Percentiles rank a stretch among this genome's conserved stretches.
phyloP scores from a whole-genome alignment of 805 yeast species.

The Limtongia smithiae region DNA sequence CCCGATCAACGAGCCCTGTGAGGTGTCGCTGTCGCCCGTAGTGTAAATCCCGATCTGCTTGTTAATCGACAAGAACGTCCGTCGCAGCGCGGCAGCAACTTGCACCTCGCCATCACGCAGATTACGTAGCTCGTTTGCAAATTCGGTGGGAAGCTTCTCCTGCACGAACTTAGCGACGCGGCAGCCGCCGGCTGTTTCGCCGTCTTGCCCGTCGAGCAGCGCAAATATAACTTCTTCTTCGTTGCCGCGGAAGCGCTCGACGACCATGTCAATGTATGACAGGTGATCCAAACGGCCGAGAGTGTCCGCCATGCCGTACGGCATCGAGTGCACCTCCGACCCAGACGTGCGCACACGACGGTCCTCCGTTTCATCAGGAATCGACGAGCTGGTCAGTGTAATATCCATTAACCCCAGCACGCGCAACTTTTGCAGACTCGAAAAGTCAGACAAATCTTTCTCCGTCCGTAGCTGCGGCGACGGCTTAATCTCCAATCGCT shows the following conservation, averaged over 20 bases:
- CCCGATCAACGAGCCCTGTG: constrained; percentile 49
- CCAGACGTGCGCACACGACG: constrained; percentile 89
- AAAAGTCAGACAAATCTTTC: constrained; percentile 55
- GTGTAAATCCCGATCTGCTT: constrained; percentile 64
- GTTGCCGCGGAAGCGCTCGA: constrained; percentile 81
- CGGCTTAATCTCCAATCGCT: constrained; percentile 81
- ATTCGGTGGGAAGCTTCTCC: constrained; percentile 61
- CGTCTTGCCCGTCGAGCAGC: constrained; percentile 81
- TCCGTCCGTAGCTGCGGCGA: constrained; percentile 45
- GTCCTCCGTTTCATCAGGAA: constrained; percentile 82
- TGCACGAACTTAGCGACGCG: constrained; percentile 66
- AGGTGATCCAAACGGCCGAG: constrained; percentile 64
- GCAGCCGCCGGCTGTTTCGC: constrained; percentile 41
- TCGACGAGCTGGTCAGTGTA: constrained; percentile 79
- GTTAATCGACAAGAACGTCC: constrained; percentile 75
- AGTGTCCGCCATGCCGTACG: constrained; percentile 89
- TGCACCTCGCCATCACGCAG: constrained; percentile 46
- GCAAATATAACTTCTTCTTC: constrained; percentile 78
- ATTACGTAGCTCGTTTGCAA: constrained; percentile 61
- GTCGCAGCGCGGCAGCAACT: constrained; percentile 73
- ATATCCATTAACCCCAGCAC: constrained; percentile 91
- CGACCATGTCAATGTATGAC: constrained; percentile 76
- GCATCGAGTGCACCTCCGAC: constrained; percentile 66
- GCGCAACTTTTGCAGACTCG: constrained; percentile 64
- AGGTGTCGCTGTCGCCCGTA: constrained; percentile 18